phyloP scores from a whole-genome alignment of 257 asterid genomes.

The Solanum pennellii region DNA sequence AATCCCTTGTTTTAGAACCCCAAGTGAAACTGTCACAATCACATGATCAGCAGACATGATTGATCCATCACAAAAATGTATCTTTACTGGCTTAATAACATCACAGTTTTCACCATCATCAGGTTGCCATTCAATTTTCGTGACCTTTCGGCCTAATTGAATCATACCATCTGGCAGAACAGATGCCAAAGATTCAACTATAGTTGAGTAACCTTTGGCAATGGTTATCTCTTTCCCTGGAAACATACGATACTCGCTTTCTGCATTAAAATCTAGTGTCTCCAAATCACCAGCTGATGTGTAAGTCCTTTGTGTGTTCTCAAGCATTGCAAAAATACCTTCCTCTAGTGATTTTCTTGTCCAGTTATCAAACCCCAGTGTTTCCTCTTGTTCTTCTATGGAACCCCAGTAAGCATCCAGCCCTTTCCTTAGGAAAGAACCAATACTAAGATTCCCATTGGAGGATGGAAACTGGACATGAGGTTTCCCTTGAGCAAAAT shows the following conservation, averaged over 20 bases:
- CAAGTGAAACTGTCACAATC: conserved; percentile 70
- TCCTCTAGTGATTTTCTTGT: conserved; percentile 25
- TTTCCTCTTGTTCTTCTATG: conserved; percentile 4
- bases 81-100: conserved; percentile 38
- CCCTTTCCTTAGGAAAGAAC: conserved; percentile 51
- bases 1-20: conserved; percentile 60
- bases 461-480: conserved; percentile 23
- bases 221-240: conserved; percentile 81
- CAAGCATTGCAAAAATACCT: conserved; percentile 65
- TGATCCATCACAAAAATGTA: conserved; percentile 65
- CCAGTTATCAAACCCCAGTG: conserved; percentile 32
- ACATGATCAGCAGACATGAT: conserved; percentile 60
- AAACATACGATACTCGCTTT: conserved; percentile 58
- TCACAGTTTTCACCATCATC: conserved; percentile 7
- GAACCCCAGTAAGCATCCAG: conserved; percentile 37
- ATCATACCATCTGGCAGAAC: conserved; percentile 54
- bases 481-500: conserved; percentile 56
- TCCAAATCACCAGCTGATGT: conserved; percentile 63
- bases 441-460: conserved; percentile 24
- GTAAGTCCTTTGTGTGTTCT: conserved; percentile 67
- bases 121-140: conserved; percentile 50
- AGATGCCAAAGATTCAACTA: conserved; percentile 53
- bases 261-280: conserved; percentile 58
- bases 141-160: conserved; percentile 48
- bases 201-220: conserved; percentile 57